Evolutionary conservation across 805 yeast species (phyloP).

Genomic region (Schwanniomyces sp.): DNA sequence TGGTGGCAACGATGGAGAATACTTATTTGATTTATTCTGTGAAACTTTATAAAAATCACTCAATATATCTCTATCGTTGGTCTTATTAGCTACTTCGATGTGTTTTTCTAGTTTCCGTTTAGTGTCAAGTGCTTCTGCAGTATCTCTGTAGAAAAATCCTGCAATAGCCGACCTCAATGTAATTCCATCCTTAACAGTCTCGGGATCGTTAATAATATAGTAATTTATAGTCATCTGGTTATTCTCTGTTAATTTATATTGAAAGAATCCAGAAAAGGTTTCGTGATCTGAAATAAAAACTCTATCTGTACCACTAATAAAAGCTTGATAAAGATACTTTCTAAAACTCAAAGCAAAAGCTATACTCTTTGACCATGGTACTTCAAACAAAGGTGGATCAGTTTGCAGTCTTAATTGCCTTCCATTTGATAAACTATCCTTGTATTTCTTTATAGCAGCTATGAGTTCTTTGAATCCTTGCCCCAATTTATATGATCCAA

Average conservation of each 20-base stretch:
- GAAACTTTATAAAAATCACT: too few species aligned
- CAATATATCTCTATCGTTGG: too few species aligned
- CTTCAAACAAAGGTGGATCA: background rate
- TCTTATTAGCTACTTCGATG: too few species aligned
- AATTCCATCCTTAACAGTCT: conserved; percentile 3
- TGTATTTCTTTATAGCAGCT: background rate
- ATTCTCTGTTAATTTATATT: background rate
- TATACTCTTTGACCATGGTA: background rate
- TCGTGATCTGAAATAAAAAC: background rate
- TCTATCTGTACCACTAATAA: background rate
- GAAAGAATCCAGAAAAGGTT: background rate
- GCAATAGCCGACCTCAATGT: conserved; percentile 6
- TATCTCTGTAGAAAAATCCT: background rate
- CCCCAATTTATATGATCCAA: too few species aligned
- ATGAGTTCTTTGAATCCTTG: conserved; percentile 2
- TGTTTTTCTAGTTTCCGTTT: too few species aligned
- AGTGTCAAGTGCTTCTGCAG: background rate
- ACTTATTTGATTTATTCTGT: too few species aligned
- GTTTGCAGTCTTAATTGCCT: too few species aligned
- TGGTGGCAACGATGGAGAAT: too few species aligned
- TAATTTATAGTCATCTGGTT: background rate
- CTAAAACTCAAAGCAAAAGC: background rate
- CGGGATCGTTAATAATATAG: too few species aligned
- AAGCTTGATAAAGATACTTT: conserved; percentile 1
- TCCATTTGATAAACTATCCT: background rate